phyloP scores from a whole-genome alignment of 2,329 filamentous ascomycete species.

The Trichothecium roseum region DNA sequence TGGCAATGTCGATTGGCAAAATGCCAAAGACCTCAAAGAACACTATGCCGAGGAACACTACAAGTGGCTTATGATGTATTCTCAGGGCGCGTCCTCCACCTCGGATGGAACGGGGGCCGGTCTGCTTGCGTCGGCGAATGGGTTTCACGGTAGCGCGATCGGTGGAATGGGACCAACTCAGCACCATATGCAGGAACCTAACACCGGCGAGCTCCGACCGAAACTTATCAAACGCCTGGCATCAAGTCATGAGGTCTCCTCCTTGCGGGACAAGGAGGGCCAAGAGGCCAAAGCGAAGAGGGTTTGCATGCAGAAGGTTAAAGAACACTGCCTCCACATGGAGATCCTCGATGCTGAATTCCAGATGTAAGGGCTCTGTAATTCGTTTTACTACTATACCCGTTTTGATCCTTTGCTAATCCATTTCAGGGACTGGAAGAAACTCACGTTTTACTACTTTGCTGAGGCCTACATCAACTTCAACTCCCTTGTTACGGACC shows the following conservation, averaged over 20 bases:
- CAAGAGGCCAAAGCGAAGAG: constrained; percentile 97
- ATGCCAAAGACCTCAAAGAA: constrained; percentile 81
- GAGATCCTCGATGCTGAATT: constrained; percentile 98
- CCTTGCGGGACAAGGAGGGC: constrained; percentile 88
- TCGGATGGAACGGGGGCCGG: constrained; percentile 51
- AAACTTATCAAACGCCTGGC: constrained; percentile 96
- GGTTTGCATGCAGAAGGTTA: constrained; percentile 92
- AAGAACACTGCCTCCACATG: constrained; percentile 91
- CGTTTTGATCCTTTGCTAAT: constrained; percentile 5
- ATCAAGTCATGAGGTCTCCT: constrained; percentile 80
- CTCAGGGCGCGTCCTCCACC: constrained; percentile 58
- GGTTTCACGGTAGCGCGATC: constrained; percentile 58
- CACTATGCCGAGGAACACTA: constrained; percentile 93
- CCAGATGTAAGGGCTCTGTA: constrained; percentile 93
- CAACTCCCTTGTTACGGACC: constrained; percentile 90
- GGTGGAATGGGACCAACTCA: constrained; percentile 69
- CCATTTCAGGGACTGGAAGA: constrained; percentile 80
- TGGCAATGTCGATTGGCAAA: constrained; percentile 78
- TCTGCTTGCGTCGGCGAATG: constrained; percentile 52
- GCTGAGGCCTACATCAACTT: constrained; percentile 98
- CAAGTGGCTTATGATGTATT: constrained; percentile 99
- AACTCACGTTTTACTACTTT: constrained; percentile 98
- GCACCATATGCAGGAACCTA: constrained; percentile 63
- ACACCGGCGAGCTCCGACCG: constrained; percentile 71
- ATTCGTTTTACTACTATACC: too few relatives aligned